phyloP scores from a whole-genome alignment of 441 rosid genomes.

The Theobroma grandiflorum region DNA sequence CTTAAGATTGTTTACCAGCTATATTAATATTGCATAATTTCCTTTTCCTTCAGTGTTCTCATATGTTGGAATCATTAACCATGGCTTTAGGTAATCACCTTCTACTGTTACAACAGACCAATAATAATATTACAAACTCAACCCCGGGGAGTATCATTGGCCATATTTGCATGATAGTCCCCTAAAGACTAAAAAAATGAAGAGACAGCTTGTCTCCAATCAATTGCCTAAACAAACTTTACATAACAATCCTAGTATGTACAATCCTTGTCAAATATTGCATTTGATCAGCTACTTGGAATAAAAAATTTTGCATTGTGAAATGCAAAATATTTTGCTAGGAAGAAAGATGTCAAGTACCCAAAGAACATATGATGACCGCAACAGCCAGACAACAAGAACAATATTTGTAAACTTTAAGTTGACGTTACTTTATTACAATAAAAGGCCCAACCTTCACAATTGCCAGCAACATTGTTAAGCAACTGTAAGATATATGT shows the following conservation, averaged over 20 bases:
- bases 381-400: conserved; percentile 13
- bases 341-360: neutral
- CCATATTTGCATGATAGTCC: neutral
- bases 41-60: neutral
- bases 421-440: conserved; percentile 12
- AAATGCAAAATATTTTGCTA: conserved; percentile 15
- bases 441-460: conserved; percentile 63
- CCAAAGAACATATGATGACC: neutral
- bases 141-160: neutral
- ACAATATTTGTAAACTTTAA: conserved; percentile 9
- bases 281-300: neutral
- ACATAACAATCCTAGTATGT: neutral
- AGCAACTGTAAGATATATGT: conserved; percentile 88
- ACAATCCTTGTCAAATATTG: neutral
- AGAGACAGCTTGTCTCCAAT: neutral
- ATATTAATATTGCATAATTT: neutral
- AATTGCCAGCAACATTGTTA: conserved; percentile 91
- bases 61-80: neutral
- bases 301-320: conserved; percentile 2
- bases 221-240: neutral
- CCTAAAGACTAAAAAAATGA: neutral
- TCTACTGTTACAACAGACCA: neutral
- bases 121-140: neutral
- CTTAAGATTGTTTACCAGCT: neutral
- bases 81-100: neutral